Conservation (phyloP, 768 basidiomycete species). For the Grammothele lineata region DNA sequence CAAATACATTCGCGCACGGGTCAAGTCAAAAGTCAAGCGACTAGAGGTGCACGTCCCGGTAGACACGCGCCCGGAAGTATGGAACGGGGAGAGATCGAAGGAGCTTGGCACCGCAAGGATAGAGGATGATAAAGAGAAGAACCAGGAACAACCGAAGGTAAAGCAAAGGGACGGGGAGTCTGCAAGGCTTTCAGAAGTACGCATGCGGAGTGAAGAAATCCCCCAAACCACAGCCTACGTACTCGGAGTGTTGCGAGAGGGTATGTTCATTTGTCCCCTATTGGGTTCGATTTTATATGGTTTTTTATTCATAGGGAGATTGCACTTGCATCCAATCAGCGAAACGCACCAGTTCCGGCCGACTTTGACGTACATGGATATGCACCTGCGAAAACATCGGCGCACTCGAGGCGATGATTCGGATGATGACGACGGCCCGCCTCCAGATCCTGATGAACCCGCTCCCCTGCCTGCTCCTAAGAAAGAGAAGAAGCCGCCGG, state of each 20-base stretch:
- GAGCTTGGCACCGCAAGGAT: slow-evolving; percentile 60
- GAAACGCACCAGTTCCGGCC: slow-evolving; percentile 83
- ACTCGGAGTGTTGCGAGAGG: slow-evolving; percentile 72
- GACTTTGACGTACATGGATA: slow-evolving; percentile 76
- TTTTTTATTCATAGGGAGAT: slow-evolving; percentile 40
- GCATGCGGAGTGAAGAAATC: slow-evolving; percentile 71
- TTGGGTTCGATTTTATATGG: no score
- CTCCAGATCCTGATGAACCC: slow-evolving; percentile 74
- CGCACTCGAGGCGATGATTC: slow-evolving; percentile 57
- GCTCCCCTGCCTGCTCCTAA: slow-evolving; percentile 43
- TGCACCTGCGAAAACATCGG: slow-evolving; percentile 58
- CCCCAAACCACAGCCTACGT: slow-evolving; percentile 62
- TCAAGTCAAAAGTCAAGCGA: slow-evolving; percentile 58
- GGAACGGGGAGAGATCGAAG: slow-evolving; percentile 68
- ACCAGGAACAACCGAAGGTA: slow-evolving; percentile 47
- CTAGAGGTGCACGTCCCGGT: slow-evolving; percentile 78
- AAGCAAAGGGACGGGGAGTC: slow-evolving; percentile 49
- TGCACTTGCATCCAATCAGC: slow-evolving; percentile 75
- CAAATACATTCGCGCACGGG: slow-evolving; percentile 70
- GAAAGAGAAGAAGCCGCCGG: slow-evolving; percentile 52
- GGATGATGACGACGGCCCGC: slow-evolving; percentile 76
- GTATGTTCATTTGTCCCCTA: slow-evolving; percentile 33
- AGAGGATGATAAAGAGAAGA: slow-evolving; percentile 78
- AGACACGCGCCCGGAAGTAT: slow-evolving; percentile 78
- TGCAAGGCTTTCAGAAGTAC: slow-evolving; percentile 62